Evolutionary conservation across 176 grass and related monocot species (phyloP).

Genomic region (Oryza officinalis): DNA sequence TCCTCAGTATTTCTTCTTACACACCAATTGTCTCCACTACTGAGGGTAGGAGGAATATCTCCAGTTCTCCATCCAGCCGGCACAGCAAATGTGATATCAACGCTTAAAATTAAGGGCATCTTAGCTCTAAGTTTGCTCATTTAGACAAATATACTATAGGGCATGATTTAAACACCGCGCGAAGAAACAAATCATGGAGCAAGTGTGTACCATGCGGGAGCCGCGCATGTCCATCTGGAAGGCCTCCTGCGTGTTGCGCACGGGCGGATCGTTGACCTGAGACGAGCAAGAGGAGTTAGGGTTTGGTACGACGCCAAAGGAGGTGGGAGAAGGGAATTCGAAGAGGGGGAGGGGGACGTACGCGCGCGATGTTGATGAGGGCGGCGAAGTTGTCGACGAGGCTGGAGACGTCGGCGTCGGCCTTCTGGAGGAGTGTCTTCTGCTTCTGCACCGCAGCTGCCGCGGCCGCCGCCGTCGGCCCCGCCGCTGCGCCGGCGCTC

Average conservation of each 20-base stretch:
- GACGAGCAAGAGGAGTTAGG: background rate
- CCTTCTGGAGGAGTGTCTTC: conserved; percentile 68
- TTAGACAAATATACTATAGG: background rate
- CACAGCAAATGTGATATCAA: background rate
- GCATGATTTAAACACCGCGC: background rate
- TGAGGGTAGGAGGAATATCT: background rate
- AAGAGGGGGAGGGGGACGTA: conserved; percentile 16
- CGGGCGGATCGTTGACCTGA: conserved; percentile 84
- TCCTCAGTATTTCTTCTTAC: background rate
- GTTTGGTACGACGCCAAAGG: background rate
- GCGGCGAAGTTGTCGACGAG: conserved; percentile 79
- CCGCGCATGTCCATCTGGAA: conserved; percentile 81
- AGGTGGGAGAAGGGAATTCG: background rate
- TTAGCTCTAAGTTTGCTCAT: background rate
- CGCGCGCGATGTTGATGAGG: conserved; percentile 72
- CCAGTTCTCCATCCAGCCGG: background rate
- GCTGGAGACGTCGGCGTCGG: conserved; percentile 62
- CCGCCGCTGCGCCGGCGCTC: conserved; percentile 42
- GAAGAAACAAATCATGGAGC: background rate
- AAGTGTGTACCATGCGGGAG: conserved; percentile 37
- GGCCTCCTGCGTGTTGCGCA: conserved; percentile 82
- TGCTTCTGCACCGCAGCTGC: conserved; percentile 79
- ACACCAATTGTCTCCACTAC: background rate
- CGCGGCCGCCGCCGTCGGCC: conserved; percentile 64
- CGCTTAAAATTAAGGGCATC: background rate